Percentiles rank a stretch among this genome's conserved stretches.
phyloP scores from a whole-genome alignment of 2,329 filamentous ascomycete genomes.

The Talaromyces funiculosus region DNA sequence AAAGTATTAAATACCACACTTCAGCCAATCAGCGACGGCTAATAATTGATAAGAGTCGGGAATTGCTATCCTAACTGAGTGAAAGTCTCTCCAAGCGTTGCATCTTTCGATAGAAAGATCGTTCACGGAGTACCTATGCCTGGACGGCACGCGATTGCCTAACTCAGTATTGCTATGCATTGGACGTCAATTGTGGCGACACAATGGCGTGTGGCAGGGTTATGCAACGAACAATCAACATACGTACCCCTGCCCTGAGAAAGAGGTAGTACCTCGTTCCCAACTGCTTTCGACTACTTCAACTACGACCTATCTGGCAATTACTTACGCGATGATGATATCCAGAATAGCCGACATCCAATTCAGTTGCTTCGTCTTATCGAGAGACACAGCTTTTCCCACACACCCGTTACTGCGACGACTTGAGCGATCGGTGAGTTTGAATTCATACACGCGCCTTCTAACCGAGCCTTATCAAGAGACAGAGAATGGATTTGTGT shows the following conservation, averaged over 20 bases:
- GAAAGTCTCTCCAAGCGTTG: background rate
- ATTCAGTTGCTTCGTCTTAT: background rate
- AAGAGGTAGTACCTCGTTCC: background rate
- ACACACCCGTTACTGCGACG: background rate
- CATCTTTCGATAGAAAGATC: background rate
- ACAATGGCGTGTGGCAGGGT: background rate
- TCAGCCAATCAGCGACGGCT: background rate
- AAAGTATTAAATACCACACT: background rate
- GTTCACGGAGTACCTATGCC: background rate
- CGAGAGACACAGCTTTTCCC: background rate
- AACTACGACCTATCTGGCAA: background rate
- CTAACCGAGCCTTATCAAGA: background rate
- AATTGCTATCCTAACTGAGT: background rate
- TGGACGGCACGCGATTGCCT: background rate
- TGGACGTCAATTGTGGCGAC: too few species aligned
- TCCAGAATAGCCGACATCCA: background rate
- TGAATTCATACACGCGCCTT: background rate
- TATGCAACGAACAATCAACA: background rate
- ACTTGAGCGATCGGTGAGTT: background rate
- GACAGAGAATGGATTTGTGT: background rate
- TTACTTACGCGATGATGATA: background rate
- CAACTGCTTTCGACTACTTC: background rate
- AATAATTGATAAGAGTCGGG: background rate
- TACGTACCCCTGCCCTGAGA: background rate
- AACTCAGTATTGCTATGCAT: background rate